Conservation (phyloP, 1,139 yeast genomes). For the Candida labiduridarum region DNA sequence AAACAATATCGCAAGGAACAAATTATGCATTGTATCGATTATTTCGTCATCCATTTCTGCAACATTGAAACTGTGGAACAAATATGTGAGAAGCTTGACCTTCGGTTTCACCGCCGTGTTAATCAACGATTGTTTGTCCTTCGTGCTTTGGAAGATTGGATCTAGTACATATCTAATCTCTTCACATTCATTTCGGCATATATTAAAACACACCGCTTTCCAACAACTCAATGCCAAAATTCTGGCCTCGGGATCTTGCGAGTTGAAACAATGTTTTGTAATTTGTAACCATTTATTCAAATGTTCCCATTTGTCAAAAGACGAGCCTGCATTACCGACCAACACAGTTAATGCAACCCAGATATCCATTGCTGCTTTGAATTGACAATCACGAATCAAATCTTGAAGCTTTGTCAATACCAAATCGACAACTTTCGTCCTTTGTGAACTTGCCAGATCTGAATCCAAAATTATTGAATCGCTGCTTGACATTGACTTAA, state of each 20-base stretch:
- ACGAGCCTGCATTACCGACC: slow-evolving; percentile 19
- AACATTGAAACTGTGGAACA: slow-evolving; percentile 27
- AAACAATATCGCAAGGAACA: slow-evolving; percentile 37
- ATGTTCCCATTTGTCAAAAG: slow-evolving; percentile 37
- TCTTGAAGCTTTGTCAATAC: slow-evolving; percentile 28
- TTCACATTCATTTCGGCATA: slow-evolving; percentile 37
- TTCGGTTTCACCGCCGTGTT: slow-evolving; percentile 28
- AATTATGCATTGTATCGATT: slow-evolving; percentile 31
- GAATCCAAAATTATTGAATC: slow-evolving; percentile 15
- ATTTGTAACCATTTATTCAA: slow-evolving; percentile 38
- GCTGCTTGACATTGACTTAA: slow-evolving; percentile 21
- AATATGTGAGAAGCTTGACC: slow-evolving; percentile 30
- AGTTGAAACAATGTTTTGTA: slow-evolving; percentile 33
- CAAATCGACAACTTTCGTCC: slow-evolving; percentile 24
- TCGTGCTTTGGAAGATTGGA: slow-evolving; percentile 16
- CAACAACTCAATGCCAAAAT: slow-evolving; percentile 36
- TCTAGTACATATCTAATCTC: slow-evolving; percentile 24
- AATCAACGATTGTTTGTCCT: slow-evolving; percentile 19
- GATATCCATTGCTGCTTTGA: slow-evolving; percentile 42
- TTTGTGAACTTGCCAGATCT: slow-evolving; percentile 9
- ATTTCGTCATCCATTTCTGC: slow-evolving; percentile 27
- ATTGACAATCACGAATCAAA: slow-evolving; percentile 28
- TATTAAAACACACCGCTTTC: slow-evolving; percentile 39
- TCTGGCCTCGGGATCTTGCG: slow-evolving; percentile 26
- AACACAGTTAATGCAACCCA: slow-evolving; percentile 45